Evolutionary conservation across 495 filamentous ascomycete species (phyloP).

Genomic region (Penicillium angulare): DNA sequence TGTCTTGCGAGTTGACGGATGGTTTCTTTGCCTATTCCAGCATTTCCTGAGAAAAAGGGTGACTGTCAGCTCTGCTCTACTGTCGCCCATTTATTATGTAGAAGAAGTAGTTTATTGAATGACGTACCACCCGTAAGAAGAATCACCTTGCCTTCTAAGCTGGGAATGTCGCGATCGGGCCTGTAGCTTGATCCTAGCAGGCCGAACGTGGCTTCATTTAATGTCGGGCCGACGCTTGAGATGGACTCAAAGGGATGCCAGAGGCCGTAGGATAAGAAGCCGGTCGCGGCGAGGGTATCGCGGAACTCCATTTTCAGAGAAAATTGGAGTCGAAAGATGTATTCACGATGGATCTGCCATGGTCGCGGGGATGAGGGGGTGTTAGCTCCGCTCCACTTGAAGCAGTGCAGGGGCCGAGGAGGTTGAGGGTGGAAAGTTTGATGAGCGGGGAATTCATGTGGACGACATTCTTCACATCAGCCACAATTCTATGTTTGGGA

Average conservation of each 20-base stretch:
- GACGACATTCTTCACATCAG: no score
- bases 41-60: constrained; percentile 48
- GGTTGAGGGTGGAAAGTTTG: no score
- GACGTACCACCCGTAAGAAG: constrained; percentile 61
- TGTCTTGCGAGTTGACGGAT: constrained; percentile 61
- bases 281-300: constrained; percentile 16
- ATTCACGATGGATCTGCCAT: neutral
- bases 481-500: no score
- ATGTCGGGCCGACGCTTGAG: constrained; percentile 36
- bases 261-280: constrained; percentile 23
- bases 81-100: neutral
- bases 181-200: constrained; percentile 43
- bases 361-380: no score
- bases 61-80: neutral
- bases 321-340: neutral
- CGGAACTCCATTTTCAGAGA: constrained; percentile 14
- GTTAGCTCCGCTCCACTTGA: neutral
- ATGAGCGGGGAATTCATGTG: no score
- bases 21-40: constrained; percentile 65
- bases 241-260: constrained; percentile 35
- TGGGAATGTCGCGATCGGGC: constrained; percentile 56
- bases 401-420: no score
- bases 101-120: neutral
- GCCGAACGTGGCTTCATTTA: constrained; percentile 41
- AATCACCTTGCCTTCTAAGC: constrained; percentile 57